These are phyloP conservation scores for Rhodotorula sp. DNA, from an alignment of 1,284 basidiomycete genomes.

Conservation along the genomic window DNA sequence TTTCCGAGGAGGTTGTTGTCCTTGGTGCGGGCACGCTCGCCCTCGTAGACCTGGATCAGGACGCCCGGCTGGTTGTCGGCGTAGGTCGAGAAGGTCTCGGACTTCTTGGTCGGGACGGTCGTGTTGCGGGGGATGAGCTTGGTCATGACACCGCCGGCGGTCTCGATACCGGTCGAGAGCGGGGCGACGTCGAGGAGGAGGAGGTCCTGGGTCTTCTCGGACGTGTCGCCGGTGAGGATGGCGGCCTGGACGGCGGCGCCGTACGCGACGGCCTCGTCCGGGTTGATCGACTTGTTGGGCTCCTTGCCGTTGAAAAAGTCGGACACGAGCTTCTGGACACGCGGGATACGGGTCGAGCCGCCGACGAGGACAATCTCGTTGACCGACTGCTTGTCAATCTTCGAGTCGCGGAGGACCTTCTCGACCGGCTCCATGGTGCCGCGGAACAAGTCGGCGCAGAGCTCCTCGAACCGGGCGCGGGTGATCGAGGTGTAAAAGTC, in stretches of 20 bases:
- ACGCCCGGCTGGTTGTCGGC: slow-evolving; percentile 99
- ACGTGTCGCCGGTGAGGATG: slow-evolving; percentile 95
- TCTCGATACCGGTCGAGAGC: slow-evolving; percentile 95
- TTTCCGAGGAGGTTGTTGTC: slow-evolving; percentile 99
- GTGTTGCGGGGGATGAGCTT: slow-evolving; percentile 75
- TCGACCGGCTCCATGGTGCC: slow-evolving; percentile 96
- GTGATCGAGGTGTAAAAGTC: slow-evolving; percentile 99
- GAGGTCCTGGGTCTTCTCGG: slow-evolving; percentile 97
- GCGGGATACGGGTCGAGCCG: slow-evolving; percentile 97
- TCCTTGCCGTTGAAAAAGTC: slow-evolving; percentile 97
- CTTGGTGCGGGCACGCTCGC: slow-evolving; percentile 98
- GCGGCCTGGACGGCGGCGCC: slow-evolving; percentile 99
- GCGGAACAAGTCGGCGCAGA: slow-evolving; percentile 96
- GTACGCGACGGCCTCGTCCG: slow-evolving; percentile 98
- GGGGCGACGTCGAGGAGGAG: slow-evolving; percentile 96
- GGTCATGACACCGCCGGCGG: slow-evolving; percentile 93
- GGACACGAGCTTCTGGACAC: slow-evolving; percentile 95
- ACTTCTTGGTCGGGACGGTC: slow-evolving; percentile 98
- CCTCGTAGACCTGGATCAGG: slow-evolving; percentile 97
- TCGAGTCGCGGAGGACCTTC: slow-evolving; percentile 96
- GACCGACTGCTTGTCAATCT: slow-evolving; percentile 93
- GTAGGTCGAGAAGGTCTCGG: slow-evolving; percentile 81
- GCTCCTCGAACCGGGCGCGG: slow-evolving; percentile 97
- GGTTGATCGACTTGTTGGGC: slow-evolving; percentile 76
- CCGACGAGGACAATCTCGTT: slow-evolving; percentile 98